phyloP scores from a whole-genome alignment of 257 asterid genomes.

The Dorcoceras hygrometricum region DNA sequence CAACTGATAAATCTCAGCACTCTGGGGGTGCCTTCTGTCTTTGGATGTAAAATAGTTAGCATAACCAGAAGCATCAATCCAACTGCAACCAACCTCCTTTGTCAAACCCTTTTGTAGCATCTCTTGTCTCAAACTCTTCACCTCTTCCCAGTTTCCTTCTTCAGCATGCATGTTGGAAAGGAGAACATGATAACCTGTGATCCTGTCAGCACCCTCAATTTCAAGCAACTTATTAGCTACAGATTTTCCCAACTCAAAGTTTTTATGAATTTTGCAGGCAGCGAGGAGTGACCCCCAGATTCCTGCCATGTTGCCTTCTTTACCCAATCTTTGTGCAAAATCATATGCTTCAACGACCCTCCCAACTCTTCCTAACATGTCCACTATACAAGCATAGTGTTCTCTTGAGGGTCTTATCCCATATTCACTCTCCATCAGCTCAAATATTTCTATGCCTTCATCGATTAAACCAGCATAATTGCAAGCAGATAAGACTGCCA shows the following conservation, averaged over 20 bases:
- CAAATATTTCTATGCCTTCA: constrained; percentile 69
- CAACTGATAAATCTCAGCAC: constrained; percentile 40
- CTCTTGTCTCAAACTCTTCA: constrained; percentile 53
- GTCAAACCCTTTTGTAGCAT: constrained; percentile 56
- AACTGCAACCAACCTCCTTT: constrained; percentile 88
- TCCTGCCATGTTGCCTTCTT: constrained; percentile 47
- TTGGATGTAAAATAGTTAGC: constrained; percentile 51
- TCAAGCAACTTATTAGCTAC: constrained; percentile 65
- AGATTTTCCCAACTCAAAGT: constrained; percentile 72
- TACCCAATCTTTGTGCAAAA: constrained; percentile 52
- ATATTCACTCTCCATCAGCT: constrained; percentile 53
- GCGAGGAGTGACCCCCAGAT: constrained; percentile 87
- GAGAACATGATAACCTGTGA: constrained; percentile 64
- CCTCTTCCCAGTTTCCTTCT: constrained; percentile 79
- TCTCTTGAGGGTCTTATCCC: constrained; percentile 59
- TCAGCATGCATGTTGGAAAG: constrained; percentile 87
- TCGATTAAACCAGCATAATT: constrained; percentile 61
- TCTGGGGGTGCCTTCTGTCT: constrained; percentile 51
- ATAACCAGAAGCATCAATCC: constrained; percentile 66
- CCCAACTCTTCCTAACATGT: constrained; percentile 90
- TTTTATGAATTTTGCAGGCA: constrained; percentile 65
- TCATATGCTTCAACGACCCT: constrained; percentile 74
- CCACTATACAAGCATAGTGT: constrained; percentile 76
- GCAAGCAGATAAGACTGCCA: constrained; percentile 80
- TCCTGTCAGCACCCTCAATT: constrained; percentile 44